These are phyloP conservation scores for Saitoella complicata DNA, from an alignment of 805 yeast species.

Conservation along the genomic window DNA sequence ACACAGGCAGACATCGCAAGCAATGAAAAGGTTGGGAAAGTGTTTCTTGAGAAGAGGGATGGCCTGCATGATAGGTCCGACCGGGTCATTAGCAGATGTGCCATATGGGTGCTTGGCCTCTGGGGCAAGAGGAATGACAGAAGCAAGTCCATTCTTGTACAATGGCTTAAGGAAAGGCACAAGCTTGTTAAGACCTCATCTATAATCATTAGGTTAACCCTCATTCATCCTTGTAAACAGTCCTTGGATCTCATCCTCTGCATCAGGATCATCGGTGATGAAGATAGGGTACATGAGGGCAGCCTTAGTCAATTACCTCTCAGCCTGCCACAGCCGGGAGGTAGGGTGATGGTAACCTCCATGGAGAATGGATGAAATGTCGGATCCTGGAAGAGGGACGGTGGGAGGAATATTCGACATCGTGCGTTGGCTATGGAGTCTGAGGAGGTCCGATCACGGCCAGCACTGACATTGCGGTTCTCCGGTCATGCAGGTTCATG, in stretches of 20 bases:
- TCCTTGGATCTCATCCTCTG: slow-evolving; percentile 50
- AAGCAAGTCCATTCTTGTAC: slow-evolving; percentile 62
- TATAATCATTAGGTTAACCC: too few relatives aligned
- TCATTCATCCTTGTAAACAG: too few relatives aligned
- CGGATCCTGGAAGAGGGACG: slow-evolving; percentile 21
- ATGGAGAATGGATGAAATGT: slow-evolving; percentile 61
- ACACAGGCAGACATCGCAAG: slow-evolving; percentile 92
- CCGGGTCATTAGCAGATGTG: slow-evolving; percentile 85
- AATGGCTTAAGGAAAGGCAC: slow-evolving; percentile 53
- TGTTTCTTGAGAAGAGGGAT: slow-evolving; percentile 43
- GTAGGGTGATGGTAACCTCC: slow-evolving; percentile 93
- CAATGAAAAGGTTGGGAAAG: slow-evolving; percentile 72
- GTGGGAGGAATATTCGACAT: too few relatives aligned
- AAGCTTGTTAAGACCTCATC: slow-evolving; percentile 63
- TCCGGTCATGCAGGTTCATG: too few relatives aligned
- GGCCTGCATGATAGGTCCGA: slow-evolving; percentile 82
- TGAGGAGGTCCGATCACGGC: too few relatives aligned
- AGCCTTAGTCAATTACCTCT: slow-evolving; percentile 56
- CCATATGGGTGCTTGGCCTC: slow-evolving; percentile 70
- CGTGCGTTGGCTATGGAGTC: too few relatives aligned
- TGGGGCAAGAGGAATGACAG: slow-evolving; percentile 67
- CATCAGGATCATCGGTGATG: slow-evolving; percentile 66
- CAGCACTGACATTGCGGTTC: too few relatives aligned
- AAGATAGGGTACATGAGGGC: slow-evolving; percentile 77
- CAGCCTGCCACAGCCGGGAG: slow-evolving; percentile 80